Conservation (phyloP, 169 alveolate species). For the Plasmodium relictum region DNA sequence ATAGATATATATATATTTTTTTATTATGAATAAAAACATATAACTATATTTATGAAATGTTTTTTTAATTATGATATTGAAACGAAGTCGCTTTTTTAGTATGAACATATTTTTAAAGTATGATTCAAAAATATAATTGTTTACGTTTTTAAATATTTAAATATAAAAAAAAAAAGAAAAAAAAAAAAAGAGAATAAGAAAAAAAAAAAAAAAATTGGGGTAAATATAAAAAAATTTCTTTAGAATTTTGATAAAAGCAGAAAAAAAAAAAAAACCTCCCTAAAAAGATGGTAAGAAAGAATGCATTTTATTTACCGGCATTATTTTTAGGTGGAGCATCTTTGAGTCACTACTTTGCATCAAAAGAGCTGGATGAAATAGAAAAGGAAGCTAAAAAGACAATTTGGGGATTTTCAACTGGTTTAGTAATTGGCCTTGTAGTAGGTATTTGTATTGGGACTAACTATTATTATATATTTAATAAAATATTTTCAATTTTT, state of each 20-base stretch:
- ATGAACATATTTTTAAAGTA: neutral
- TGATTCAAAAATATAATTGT: neutral
- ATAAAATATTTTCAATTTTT: conserved; percentile 70
- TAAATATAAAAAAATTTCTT: neutral
- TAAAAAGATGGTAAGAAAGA: conserved; percentile 35
- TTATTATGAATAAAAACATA: no score
- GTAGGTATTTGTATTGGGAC: conserved; percentile 76
- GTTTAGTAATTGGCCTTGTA: conserved; percentile 74
- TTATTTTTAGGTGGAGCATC: conserved; percentile 77
- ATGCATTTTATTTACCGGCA: conserved; percentile 76
- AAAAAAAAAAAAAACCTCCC: conserved; percentile 43
- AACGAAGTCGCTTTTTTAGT: neutral
- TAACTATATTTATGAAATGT: no score
- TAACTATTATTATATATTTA: conserved; percentile 75
- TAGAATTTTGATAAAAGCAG: conserved; percentile 15
- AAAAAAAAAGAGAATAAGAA: neutral
- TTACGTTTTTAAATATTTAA: neutral
- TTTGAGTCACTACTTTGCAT: conserved; percentile 74
- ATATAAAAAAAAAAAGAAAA: neutral
- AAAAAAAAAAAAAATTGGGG: neutral
- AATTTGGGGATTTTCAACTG: conserved; percentile 78
- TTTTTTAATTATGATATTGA: no score
- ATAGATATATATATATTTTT: no score
- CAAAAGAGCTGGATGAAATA: conserved; percentile 78
- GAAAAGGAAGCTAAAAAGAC: conserved; percentile 71